These are phyloP conservation scores for Hypsizygus ulmarius DNA, from an alignment of 1,284 basidiomycete species.

Conservation along the genomic window DNA sequence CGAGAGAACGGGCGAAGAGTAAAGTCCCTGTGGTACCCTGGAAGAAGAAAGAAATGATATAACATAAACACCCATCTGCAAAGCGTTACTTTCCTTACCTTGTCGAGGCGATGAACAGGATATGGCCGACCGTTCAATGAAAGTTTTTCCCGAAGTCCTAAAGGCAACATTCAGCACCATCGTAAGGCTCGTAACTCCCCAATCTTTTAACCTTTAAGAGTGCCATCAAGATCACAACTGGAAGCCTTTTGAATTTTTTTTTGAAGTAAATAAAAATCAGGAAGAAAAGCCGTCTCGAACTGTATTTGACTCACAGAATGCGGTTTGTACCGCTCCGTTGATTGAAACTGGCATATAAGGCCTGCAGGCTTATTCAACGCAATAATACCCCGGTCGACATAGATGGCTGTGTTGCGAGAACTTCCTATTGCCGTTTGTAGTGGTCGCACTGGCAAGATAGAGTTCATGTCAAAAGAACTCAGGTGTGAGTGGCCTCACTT, in stretches of 20 bases:
- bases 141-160: slow-evolving; percentile 41
- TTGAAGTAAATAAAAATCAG: too few species aligned
- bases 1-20: slow-evolving; percentile 47
- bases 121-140: slow-evolving; percentile 37
- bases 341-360: slow-evolving; percentile 49
- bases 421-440: not conserved
- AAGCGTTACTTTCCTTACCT: slow-evolving; percentile 35
- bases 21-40: slow-evolving; percentile 67
- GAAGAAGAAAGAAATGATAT: not conserved
- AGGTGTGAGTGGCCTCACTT: too few species aligned
- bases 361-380: slow-evolving; percentile 64
- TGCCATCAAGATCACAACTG: slow-evolving; percentile 13
- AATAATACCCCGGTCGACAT: slow-evolving; percentile 52
- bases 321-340: not conserved
- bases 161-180: slow-evolving; percentile 1
- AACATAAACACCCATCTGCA: not conserved
- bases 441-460: not conserved
- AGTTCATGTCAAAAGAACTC: not conserved
- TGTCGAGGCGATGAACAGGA: slow-evolving; percentile 68
- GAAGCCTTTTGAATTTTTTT: not conserved
- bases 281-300: too few species aligned
- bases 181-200: not conserved
- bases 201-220: slow-evolving; percentile 14
- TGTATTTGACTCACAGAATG: too few species aligned
- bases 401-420: slow-evolving; percentile 30